phyloP scores from a whole-genome alignment of 208 protist genomes.

The Crithidia fasciculata region DNA sequence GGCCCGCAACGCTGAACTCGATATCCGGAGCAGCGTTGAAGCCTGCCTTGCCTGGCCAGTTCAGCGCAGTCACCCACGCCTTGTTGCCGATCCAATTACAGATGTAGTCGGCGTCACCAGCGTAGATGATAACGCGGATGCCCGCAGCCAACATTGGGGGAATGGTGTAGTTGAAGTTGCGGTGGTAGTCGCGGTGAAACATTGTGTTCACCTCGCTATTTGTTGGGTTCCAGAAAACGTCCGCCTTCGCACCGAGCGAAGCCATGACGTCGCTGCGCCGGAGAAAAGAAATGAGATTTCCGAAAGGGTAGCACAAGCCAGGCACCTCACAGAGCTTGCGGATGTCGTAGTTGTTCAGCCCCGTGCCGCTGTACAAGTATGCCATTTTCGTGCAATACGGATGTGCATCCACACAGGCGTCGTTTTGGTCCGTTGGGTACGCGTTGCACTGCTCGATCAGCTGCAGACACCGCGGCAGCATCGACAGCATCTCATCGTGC shows the following conservation, averaged over 20 bases:
- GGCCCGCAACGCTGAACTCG: conserved; percentile 36
- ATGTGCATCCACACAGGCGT: conserved; percentile 20
- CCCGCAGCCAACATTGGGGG: conserved; percentile 56
- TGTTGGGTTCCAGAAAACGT: conserved; percentile 33
- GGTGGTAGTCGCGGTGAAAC: conserved; percentile 72
- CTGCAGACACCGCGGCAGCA: conserved; percentile 54
- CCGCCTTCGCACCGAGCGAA: not conserved
- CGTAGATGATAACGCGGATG: conserved; percentile 92
- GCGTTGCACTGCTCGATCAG: conserved; percentile 44
- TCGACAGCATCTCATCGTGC: conserved; percentile 51
- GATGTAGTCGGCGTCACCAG: conserved; percentile 91
- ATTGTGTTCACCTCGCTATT: conserved; percentile 47
- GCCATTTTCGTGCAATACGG: not conserved
- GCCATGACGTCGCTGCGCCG: not conserved
- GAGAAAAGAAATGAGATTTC: conserved; percentile 5
- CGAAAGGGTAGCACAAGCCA: conserved; percentile 19
- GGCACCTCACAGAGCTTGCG: conserved; percentile 47
- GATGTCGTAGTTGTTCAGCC: conserved; percentile 89
- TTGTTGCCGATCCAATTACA: conserved; percentile 94
- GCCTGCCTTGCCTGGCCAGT: conserved; percentile 69
- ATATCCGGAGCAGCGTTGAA: conserved; percentile 56
- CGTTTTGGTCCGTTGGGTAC: not conserved
- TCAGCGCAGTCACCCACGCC: conserved; percentile 67
- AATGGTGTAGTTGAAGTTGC: conserved; percentile 70
- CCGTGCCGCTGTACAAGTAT: conserved; percentile 36